These are phyloP conservation scores for Ilyonectria destructans DNA, from an alignment of 2,329 filamentous ascomycete genomes.

Conservation along the genomic window DNA sequence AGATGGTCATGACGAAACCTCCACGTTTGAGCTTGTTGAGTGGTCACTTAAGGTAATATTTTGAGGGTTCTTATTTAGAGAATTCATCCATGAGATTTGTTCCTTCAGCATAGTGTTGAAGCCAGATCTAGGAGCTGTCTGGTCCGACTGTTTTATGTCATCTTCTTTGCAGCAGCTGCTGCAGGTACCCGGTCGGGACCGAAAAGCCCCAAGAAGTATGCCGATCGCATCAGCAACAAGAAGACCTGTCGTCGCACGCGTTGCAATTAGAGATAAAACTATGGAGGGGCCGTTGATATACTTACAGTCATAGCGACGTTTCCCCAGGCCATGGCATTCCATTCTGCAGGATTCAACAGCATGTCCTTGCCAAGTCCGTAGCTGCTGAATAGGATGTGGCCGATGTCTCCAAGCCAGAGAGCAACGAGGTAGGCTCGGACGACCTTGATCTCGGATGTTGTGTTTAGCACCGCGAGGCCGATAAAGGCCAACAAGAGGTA, in stretches of 20 bases:
- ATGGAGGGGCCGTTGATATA: not conserved
- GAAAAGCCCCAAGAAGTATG: constrained; percentile 74
- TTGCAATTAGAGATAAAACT: not conserved
- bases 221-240: constrained; percentile 70
- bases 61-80: not conserved
- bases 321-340: constrained; percentile 83
- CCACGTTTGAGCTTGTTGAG: no score
- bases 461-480: constrained; percentile 75
- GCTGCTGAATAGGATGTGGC: constrained; percentile 75
- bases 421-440: constrained; percentile 78
- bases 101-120: not conserved
- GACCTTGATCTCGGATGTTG: constrained; percentile 76
- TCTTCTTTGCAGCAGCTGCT: constrained; percentile 47
- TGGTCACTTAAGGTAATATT: no score
- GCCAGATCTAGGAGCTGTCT: not conserved
- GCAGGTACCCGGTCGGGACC: constrained; percentile 60
- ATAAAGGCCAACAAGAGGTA: constrained; percentile 78
- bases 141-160: constrained; percentile 33
- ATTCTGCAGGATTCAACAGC: constrained; percentile 68
- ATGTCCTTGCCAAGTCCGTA: constrained; percentile 72
- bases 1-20: not conserved
- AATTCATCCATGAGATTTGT: not conserved
- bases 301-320: constrained; percentile 78
- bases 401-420: constrained; percentile 77
- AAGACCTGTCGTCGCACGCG: constrained; percentile 59